Base-by-base conservation (phyloP, 2,329 filamentous ascomycete species). In the Colletotrichum eremochloae region DNA sequence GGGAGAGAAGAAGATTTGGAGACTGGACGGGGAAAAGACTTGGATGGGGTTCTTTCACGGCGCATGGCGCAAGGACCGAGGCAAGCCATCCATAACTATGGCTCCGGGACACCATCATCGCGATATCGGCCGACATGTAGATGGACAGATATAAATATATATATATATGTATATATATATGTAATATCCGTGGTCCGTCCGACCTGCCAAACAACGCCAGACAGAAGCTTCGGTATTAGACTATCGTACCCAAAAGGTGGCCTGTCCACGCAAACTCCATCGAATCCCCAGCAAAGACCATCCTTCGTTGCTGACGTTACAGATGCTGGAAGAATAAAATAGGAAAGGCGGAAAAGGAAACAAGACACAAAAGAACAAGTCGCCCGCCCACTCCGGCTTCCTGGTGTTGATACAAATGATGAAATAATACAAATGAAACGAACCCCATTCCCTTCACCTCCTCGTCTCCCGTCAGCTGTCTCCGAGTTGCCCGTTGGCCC, bases 171-270 rank as follows among this genome's bases (percentile, higher is more conserved):
- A 40, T 40, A 7, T 8, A n/a, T 46, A 46, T 4, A 46, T 46
- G 9, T 31, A 29, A 29, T n/a, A n/a, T 38, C 18, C 33, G 11
- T 38, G 33, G 20, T n/a, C 20, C 33, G 5, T 56, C 33, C 42
- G n/a, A 12, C 33, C 46, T 52, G 60, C 14, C 44, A 52, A 50
- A 52, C 14, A 63, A 63, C 44, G 60, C 60, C 33, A 63, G 60
- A 63, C 33, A 55, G 61, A 55, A 48, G 46, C 38, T 63, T 68
- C 29, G 40, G 52, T 71, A 68, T 71, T 71, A 71, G 61, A 71
- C 48, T 71, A 62, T 71, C 24, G 56, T 67, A 67, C 64, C 68
- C 64, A 71, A 71, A 71, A 68, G 56, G 64, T 52, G 68, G 68
- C 64, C 64, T 60, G 33, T 58, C 64, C 64, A 31, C 63, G 50